phyloP scores from a whole-genome alignment of 1,139 yeast species.

The Diutina rugosa region DNA sequence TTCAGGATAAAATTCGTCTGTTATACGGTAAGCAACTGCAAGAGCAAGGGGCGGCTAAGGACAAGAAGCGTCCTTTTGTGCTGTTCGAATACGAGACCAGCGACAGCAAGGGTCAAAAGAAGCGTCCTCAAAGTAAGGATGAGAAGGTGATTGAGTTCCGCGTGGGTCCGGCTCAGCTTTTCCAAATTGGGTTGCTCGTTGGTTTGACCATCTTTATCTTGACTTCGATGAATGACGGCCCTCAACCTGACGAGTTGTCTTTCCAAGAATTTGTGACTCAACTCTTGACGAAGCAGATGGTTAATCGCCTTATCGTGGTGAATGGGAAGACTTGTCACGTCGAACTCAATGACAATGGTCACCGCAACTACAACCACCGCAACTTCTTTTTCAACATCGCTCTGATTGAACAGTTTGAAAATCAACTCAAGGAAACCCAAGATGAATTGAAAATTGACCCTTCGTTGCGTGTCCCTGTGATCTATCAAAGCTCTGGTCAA shows the following conservation, averaged over 20 bases:
- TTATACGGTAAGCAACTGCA: background rate
- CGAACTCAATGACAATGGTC: background rate
- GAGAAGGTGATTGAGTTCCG: background rate
- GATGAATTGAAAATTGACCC: constrained; percentile 51
- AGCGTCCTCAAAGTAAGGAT: background rate
- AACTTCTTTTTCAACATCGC: constrained; percentile 58
- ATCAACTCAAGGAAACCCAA: constrained; percentile 66
- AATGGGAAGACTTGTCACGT: background rate
- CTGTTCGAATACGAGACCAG: background rate
- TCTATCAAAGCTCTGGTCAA: constrained; percentile 60
- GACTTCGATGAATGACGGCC: background rate
- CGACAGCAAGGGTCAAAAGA: background rate
- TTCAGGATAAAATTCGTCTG: background rate
- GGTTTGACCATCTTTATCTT: background rate
- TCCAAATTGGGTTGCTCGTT: constrained; percentile 1
- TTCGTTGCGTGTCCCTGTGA: constrained; percentile 68
- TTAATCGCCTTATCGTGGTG: background rate
- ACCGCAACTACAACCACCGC: background rate
- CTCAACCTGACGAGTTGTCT: background rate
- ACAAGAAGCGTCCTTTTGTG: background rate
- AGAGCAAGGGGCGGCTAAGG: background rate
- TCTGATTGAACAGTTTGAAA: constrained; percentile 84
- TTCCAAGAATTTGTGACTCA: constrained; percentile 2
- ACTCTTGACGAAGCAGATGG: background rate
- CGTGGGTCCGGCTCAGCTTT: background rate